Evolutionary conservation across 306 rosid species (phyloP).

Genomic region (Alnus rubra): DNA sequence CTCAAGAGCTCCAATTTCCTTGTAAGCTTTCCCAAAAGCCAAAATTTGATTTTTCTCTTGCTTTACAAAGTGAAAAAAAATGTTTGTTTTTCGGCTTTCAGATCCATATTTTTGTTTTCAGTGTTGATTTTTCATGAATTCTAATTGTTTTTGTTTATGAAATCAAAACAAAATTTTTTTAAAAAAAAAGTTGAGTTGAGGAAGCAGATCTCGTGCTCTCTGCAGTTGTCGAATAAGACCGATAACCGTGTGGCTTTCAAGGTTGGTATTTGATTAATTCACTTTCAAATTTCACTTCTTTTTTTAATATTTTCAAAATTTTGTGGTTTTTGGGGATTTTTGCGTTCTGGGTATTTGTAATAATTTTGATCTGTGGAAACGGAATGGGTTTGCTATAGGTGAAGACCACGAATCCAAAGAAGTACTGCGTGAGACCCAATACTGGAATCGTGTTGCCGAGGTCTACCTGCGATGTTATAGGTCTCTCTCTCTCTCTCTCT

Average conservation of each 20-base stretch:
- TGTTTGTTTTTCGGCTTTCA: not conserved
- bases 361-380: conserved; percentile 39
- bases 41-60: not conserved
- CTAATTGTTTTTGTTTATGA: not conserved
- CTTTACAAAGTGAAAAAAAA: not conserved
- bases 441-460: conserved; percentile 85
- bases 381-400: conserved; percentile 52
- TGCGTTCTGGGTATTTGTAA: conserved; percentile 19
- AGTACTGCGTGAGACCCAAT: conserved; percentile 96
- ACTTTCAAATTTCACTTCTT: conserved; percentile 7
- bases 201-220: conserved; percentile 95
- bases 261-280: conserved; percentile 40
- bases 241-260: conserved; percentile 77
- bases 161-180: not conserved
- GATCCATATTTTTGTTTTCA: conserved; percentile 32
- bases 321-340: not conserved
- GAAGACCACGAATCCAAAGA: conserved; percentile 91
- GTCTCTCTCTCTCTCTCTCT: conserved; percentile 40
- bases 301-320: not conserved
- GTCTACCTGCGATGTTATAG: conserved; percentile 79
- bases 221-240: conserved; percentile 69
- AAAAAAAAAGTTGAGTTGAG: conserved; percentile 1
- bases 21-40: conserved; percentile 39
- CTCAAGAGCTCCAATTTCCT: conserved; percentile 85
- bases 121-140: conserved; percentile 37